Percentiles rank a stretch among this genome's conserved stretches.
Conservation (phyloP, 1,139 yeast genomes). For the Yamadazyma epiphylla region DNA sequence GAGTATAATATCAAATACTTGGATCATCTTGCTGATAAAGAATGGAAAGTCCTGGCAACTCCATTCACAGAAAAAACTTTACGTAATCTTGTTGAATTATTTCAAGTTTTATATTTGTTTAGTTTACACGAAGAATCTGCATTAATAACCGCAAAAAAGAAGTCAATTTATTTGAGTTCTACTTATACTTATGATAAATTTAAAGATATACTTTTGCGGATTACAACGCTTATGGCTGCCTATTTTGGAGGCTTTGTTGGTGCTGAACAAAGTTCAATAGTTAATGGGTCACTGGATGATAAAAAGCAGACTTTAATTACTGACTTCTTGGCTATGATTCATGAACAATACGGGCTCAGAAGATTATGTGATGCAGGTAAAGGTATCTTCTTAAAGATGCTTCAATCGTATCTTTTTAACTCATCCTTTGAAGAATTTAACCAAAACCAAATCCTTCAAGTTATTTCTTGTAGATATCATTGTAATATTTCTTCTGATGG, state of each 20-base stretch:
- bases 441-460: conserved; percentile 64
- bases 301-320: conserved; percentile 4
- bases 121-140: conserved; percentile 50
- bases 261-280: neutral
- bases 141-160: conserved; percentile 30
- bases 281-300: too few species aligned
- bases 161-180: conserved; percentile 28
- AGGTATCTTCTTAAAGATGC: conserved; percentile 59
- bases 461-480: conserved; percentile 76
- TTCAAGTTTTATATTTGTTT: conserved; percentile 40
- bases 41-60: conserved; percentile 17
- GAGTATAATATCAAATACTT: conserved; percentile 23
- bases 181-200: conserved; percentile 35
- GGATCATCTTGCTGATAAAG: conserved; percentile 12
- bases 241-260: conserved; percentile 20
- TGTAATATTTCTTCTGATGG: conserved; percentile 56
- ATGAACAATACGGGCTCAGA: conserved; percentile 68
- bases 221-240: conserved; percentile 35
- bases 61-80: conserved; percentile 7
- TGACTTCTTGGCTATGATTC: conserved; percentile 58
- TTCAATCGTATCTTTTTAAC: conserved; percentile 50
- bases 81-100: conserved; percentile 21
- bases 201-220: conserved; percentile 48
- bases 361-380: conserved; percentile 63
- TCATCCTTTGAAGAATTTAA: conserved; percentile 20